Conservation (phyloP, 2,329 filamentous ascomycete genomes). For the Madurella fahalii region DNA sequence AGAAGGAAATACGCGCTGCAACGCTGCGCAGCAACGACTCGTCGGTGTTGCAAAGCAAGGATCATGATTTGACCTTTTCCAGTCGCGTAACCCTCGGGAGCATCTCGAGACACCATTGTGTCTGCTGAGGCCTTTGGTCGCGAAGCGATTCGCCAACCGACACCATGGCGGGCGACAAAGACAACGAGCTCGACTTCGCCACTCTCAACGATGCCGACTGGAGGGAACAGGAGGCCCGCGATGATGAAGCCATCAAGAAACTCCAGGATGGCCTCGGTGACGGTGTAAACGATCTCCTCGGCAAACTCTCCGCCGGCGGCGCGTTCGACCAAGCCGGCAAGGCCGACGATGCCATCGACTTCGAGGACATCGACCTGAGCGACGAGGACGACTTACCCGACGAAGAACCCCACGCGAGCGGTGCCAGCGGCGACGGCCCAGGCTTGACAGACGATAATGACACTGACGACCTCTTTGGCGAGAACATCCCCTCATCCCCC, state of each 20-base stretch:
- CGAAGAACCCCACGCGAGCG: slow-evolving; percentile 56
- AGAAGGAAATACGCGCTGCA: background rate
- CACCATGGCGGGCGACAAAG: slow-evolving; percentile 21
- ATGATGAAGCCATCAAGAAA: slow-evolving; percentile 21
- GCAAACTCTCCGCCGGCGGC: slow-evolving; percentile 29
- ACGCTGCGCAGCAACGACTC: background rate
- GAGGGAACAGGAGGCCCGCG: slow-evolving; percentile 24
- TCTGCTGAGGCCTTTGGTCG: background rate
- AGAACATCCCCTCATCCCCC: slow-evolving; percentile 40
- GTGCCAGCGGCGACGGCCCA: slow-evolving; percentile 45
- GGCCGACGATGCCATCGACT: slow-evolving; percentile 88
- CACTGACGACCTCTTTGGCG: slow-evolving; percentile 66
- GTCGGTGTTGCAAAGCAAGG: background rate
- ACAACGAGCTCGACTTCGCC: slow-evolving; percentile 14
- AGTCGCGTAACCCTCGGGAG: slow-evolving; percentile 19
- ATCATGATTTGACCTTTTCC: slow-evolving; percentile 22
- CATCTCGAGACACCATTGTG: slow-evolving; percentile 14
- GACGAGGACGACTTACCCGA: slow-evolving; percentile 81
- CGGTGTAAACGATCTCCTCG: slow-evolving; percentile 43
- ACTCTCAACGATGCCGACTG: slow-evolving; percentile 22
- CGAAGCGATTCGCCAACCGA: background rate
- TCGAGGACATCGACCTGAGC: slow-evolving; percentile 84
- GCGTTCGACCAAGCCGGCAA: slow-evolving; percentile 68
- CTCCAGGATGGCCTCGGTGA: slow-evolving; percentile 31
- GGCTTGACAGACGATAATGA: slow-evolving; percentile 58